Percentiles rank a stretch among this genome's conserved stretches.
Conservation (phyloP, 148 eudicot species). For the Chenopodium berlandieri region DNA sequence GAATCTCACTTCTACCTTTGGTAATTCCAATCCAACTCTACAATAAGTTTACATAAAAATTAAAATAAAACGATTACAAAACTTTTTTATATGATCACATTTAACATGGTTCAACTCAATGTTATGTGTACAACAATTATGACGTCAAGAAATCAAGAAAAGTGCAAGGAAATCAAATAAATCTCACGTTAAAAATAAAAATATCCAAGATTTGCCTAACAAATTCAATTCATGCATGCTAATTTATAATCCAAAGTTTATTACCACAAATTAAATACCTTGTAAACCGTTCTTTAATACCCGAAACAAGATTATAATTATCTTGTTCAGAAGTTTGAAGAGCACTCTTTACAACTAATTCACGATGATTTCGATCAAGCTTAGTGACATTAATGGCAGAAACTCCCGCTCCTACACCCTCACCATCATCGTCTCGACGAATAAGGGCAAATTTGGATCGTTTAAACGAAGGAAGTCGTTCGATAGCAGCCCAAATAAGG, state of each 20-base stretch:
- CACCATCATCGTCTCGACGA: constrained; percentile 28
- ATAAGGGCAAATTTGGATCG: constrained; percentile 51
- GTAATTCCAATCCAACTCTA: constrained; percentile 80
- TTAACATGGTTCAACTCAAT: too few species aligned
- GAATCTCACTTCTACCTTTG: constrained; percentile 78
- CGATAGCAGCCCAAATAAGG: constrained; percentile 71
- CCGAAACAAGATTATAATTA: constrained; percentile 63
- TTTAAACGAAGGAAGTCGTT: constrained; percentile 57
- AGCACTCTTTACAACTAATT: constrained; percentile 59
- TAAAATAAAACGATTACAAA: too few species aligned
- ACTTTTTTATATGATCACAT: too few species aligned
- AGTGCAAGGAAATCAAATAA: too few species aligned
- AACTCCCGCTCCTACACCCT: constrained; percentile 14
- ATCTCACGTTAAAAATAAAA: too few species aligned
- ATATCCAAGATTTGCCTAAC: neutral
- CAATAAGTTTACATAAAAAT: neutral
- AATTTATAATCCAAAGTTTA: neutral
- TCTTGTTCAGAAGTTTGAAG: constrained; percentile 79
- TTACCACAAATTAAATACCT: constrained; percentile 31
- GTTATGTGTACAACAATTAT: too few species aligned
- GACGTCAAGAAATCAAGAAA: too few species aligned
- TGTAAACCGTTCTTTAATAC: constrained; percentile 67
- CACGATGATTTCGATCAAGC: constrained; percentile 54
- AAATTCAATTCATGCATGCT: neutral
- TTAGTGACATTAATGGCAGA: constrained; percentile 59